Base-by-base conservation (phyloP, 345 rosid species). In the Rhizophora mangle region DNA sequence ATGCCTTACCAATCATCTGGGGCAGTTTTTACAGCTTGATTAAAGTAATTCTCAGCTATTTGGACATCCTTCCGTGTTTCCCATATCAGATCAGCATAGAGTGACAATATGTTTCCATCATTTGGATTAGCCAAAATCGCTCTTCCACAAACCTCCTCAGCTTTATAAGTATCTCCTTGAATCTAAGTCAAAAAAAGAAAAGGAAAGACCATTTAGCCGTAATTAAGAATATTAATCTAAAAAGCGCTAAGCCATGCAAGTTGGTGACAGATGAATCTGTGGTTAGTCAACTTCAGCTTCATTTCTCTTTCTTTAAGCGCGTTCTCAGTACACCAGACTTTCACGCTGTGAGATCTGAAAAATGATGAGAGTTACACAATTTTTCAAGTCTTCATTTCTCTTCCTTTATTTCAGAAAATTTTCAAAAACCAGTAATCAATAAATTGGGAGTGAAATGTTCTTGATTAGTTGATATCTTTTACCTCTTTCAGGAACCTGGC, bases 401-500 rank as follows among this genome's bases (percentile, higher is more conserved):
- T 43, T 13, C 49, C 18, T 15, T 43, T 1, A 24, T 39, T 9
- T 0, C 18, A 43, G 49, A 43, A 43, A 43, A 13, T 11, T 11
- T 43, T 43, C 49, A 13, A 43, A 43, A 43, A 0, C 49, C 15
- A 3, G 4, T 13, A 43, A 13, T 39, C 3, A 11, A 11, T 9
- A 39, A 39, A 39, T 39, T 39, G 47, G 16, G 47, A 39, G 18
- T 3, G 6, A 43, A 43, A 13, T 43, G 49, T 13, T 13, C 49
- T 43, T 15, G 49, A 43, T 43, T 3, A 3, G 49, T 43, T 43
- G 49, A 3, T 11, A 2, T 34, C 10, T 7, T 43, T 55, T 68
- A 86, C 93, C 86, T 88, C 91, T 85, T 85, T 88, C 81, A 88
- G 79, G 72, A 86, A 85, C 80, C 63, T 86, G 15, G 93, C 93